Base-by-base conservation (phyloP, 805 yeast species). In the Kuraishia borneana region DNA sequence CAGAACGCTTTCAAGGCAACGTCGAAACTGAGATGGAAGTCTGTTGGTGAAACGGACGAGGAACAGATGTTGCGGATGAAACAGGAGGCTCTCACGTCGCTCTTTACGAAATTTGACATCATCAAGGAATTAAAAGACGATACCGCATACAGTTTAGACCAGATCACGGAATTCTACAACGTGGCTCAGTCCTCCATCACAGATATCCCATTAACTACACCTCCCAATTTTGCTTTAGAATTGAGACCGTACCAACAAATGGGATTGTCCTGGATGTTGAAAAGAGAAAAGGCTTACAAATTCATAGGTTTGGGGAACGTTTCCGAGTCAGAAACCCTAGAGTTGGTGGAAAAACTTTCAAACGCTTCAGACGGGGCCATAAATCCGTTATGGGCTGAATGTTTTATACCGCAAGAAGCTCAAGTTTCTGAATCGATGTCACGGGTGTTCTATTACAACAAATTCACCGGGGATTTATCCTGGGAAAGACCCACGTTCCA, bases 241-340 rank as follows among this genome's bases (percentile, higher is more conserved):
- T 56, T 89, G 33, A 61, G 95, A 36, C 70, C 75, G 1, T 89
- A 89, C 51, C 97, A 89, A 54, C 76, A 71, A 40, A 84, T 79
- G 45, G 95, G 94, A 0, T 56, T 85, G 21, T 73, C 88, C 1
- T 87, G 96, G 96, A 79, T 87, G 89, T 56, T 85, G n/a, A 67
- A 75, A 21, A 62, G 89, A 36, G 95, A 87, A 48, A 65, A 70
- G 26, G 87, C 79, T 41, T 55, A 68, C 39, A 67, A 55, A n/a
- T 36, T 53, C 10, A 51, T 71, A 21, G 70, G 65, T 9, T 25
- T 32, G 6, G 44, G 44, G 37, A 36, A 59, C 57, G 29, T 39
- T 41, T 14, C 39, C 31, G n/a, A 47, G 2, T 43, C 27, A 43
- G 37, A 36, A 40, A 46, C 36, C 19, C 47, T 40, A 13, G 41